Conservation (phyloP, 768 basidiomycete genomes). For the Panus rudis region DNA sequence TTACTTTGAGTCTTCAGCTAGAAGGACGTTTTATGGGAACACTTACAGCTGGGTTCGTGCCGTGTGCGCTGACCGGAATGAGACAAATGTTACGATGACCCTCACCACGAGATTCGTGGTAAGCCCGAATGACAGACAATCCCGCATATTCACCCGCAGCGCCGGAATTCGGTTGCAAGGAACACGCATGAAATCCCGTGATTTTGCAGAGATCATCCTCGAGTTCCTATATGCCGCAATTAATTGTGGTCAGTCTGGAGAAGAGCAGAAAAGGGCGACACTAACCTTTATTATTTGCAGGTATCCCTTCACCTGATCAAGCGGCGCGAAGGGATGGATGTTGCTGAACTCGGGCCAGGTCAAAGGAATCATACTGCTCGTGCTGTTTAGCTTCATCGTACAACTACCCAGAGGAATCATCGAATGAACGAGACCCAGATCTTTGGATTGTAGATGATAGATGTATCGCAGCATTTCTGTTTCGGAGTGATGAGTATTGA, state of each 20-base stretch:
- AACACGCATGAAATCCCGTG: constrained; percentile 94
- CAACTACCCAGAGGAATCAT: constrained; percentile 97
- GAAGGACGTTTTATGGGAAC: neutral
- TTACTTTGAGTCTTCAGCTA: neutral
- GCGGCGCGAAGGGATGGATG: constrained; percentile 91
- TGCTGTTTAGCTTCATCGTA: constrained; percentile 98
- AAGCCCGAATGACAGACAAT: constrained; percentile 89
- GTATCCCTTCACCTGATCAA: constrained; percentile 87
- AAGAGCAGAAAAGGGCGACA: neutral
- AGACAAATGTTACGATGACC: constrained; percentile 84
- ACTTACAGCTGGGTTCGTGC: constrained; percentile 94
- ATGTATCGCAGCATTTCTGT: constrained; percentile 99
- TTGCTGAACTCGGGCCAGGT: constrained; percentile 89
- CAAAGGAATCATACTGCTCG: constrained; percentile 94
- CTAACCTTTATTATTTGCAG: constrained; percentile 66
- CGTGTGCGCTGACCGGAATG: constrained; percentile 94
- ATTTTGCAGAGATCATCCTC: constrained; percentile 87
- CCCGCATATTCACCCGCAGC: constrained; percentile 98
- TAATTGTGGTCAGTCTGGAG: neutral
- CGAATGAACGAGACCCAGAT: constrained; percentile 88
- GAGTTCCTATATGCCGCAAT: constrained; percentile 54
- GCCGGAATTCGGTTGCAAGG: constrained; percentile 98
- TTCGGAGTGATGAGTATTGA: constrained; percentile 96
- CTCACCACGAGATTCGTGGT: constrained; percentile 85
- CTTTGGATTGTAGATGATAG: constrained; percentile 88